phyloP scores from a whole-genome alignment of 1,284 basidiomycete species.

The Cryptococcus jaspeensis region DNA sequence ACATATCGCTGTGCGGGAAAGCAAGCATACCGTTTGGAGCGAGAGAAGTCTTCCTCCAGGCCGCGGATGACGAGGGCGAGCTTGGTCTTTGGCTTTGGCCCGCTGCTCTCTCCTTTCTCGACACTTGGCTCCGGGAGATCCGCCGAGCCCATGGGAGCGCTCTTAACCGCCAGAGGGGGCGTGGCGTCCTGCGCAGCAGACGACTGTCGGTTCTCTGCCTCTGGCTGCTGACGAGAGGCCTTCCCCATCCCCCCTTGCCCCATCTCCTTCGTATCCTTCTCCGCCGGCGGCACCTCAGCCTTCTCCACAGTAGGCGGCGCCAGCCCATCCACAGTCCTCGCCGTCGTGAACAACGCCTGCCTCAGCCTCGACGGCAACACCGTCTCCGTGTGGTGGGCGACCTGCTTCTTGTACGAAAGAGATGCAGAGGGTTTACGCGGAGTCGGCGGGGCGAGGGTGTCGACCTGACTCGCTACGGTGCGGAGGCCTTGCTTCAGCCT shows the following conservation, averaged over 20 bases:
- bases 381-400: no score
- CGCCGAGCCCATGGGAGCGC: constrained; percentile 1
- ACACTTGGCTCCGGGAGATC: neutral
- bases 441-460: constrained; percentile 29
- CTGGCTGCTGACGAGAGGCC: no score
- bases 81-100: no score
- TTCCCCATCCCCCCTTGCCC: no score
- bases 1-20: no score
- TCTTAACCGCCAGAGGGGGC: constrained; percentile 13
- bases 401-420: no score
- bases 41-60: no score
- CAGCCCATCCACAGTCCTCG: constrained; percentile 16
- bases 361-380: constrained; percentile 31
- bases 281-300: no score
- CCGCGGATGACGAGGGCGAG: no score
- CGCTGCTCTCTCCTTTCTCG: neutral
- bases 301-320: constrained; percentile 27
- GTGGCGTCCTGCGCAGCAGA: constrained; percentile 13
- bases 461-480: constrained; percentile 23
- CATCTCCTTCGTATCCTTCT: no score
- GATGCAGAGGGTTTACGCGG: neutral
- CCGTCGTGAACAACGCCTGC: constrained; percentile 39
- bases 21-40: no score
- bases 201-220: no score
- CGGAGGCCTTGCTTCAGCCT: constrained; percentile 43